Conservation (phyloP, 306 rosid genomes). For the Cucurbita ficifolia region DNA sequence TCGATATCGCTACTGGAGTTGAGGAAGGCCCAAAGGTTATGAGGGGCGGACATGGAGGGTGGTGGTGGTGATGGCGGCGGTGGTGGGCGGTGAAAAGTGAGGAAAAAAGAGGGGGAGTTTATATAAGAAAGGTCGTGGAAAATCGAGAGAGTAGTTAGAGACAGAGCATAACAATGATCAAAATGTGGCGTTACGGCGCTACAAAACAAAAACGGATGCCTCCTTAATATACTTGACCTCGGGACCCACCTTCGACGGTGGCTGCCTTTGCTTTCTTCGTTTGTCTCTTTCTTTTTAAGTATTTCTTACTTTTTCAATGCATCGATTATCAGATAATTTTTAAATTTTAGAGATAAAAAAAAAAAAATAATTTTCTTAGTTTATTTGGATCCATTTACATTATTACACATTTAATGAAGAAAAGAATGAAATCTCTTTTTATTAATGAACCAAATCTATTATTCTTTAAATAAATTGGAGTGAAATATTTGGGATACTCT, state of each 20-base stretch:
- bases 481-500: too few relatives aligned
- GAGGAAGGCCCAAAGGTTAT: slow-evolving; percentile 10
- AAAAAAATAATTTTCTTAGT: too few relatives aligned
- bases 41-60: neutral
- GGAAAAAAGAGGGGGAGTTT: neutral
- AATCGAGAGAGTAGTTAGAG: neutral
- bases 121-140: slow-evolving; percentile 9
- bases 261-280: neutral
- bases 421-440: neutral
- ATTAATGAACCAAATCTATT: neutral
- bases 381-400: neutral
- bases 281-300: neutral
- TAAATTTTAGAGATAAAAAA: too few relatives aligned
- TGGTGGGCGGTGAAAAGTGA: neutral
- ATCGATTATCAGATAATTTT: neutral
- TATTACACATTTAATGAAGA: neutral
- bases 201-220: slow-evolving; percentile 23
- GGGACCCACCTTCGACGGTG: slow-evolving; percentile 21
- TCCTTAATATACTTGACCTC: neutral
- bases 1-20: slow-evolving; percentile 7
- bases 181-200: slow-evolving; percentile 31
- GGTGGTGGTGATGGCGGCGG: neutral
- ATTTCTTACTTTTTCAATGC: neutral
- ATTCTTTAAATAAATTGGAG: too few relatives aligned
- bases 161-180: slow-evolving; percentile 30